These are phyloP conservation scores for Tricholoma terreum DNA, from an alignment of 768 basidiomycete species.

Conservation along the genomic window DNA sequence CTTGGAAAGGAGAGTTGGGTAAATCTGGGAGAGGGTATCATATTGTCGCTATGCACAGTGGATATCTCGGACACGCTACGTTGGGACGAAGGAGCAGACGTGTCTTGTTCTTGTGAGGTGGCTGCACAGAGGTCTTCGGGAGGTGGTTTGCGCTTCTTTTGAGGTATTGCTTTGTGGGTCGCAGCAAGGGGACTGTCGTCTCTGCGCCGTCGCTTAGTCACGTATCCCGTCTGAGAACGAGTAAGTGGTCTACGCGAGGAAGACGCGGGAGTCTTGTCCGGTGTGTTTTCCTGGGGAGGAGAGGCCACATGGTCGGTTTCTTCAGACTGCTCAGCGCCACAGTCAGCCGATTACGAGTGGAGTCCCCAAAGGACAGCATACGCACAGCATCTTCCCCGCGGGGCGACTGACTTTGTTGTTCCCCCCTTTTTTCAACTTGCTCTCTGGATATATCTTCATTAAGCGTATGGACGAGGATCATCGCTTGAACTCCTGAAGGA, in stretches of 20 bases:
- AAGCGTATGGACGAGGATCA: slow-evolving; percentile 22
- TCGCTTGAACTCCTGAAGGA: slow-evolving; percentile 11
- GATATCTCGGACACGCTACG: background rate
- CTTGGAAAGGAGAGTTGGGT: slow-evolving; percentile 14
- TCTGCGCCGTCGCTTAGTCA: slow-evolving; percentile 25
- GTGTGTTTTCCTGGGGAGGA: background rate
- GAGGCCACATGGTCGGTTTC: background rate
- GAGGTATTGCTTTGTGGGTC: background rate
- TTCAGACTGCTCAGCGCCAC: background rate
- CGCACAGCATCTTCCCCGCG: slow-evolving; percentile 7
- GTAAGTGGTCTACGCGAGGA: slow-evolving; percentile 29
- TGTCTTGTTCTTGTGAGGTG: background rate
- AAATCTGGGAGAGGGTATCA: background rate
- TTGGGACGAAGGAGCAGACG: background rate
- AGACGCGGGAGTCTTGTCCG: background rate
- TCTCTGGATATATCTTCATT: slow-evolving; percentile 15
- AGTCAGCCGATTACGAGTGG: background rate
- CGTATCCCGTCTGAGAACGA: slow-evolving; percentile 34
- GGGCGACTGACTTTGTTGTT: background rate
- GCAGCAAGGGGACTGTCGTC: slow-evolving; percentile 17
- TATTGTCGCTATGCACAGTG: background rate
- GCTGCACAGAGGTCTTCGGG: background rate
- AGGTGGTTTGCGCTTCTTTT: slow-evolving; percentile 10
- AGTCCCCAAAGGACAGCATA: background rate
- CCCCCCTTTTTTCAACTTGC: slow-evolving; percentile 2